Conservation (phyloP, 345 rosid species). For the Brassica napus region DNA sequence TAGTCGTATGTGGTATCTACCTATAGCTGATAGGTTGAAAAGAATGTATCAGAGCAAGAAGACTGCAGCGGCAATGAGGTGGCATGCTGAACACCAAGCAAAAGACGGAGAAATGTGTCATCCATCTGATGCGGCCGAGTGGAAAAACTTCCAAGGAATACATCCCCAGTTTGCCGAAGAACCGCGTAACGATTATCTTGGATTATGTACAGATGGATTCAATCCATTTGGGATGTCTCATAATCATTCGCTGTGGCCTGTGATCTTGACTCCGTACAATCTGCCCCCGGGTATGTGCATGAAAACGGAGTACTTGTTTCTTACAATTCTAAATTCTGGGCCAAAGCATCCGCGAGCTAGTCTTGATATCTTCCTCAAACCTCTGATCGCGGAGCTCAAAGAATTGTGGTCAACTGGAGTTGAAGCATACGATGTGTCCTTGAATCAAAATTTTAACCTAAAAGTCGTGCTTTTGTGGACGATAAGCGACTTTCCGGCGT, state of each 20-base stretch:
- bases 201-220: background rate
- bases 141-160: background rate
- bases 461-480: background rate
- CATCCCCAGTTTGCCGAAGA: background rate
- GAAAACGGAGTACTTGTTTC: background rate
- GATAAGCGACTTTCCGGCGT: background rate
- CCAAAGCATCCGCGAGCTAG: background rate
- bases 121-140: background rate
- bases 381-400: background rate
- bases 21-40: background rate
- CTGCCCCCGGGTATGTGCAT: background rate
- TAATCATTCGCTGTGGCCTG: background rate
- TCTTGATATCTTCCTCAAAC: background rate
- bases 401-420: background rate
- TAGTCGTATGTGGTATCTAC: background rate
- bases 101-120: background rate
- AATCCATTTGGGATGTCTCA: background rate
- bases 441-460: background rate
- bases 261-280: background rate
- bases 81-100: background rate
- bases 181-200: background rate
- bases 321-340: background rate
- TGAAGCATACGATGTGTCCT: background rate
- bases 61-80: background rate
- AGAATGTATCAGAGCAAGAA: background rate